Conservation (phyloP, 345 rosid genomes). For the Populus alba region DNA sequence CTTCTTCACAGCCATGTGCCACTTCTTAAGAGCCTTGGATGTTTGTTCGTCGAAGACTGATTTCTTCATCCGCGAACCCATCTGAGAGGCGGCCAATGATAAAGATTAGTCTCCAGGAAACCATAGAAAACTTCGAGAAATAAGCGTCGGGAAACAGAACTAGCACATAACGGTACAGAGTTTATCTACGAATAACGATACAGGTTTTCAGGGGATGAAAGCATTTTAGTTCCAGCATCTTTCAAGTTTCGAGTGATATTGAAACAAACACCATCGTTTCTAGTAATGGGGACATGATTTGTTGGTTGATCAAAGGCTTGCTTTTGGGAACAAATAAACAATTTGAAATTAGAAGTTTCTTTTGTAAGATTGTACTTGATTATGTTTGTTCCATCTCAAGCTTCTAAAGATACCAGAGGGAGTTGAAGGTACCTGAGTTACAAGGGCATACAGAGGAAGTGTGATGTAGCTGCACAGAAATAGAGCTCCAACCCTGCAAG, state of each 20-base stretch:
- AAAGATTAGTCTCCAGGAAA: neutral
- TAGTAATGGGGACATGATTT: neutral
- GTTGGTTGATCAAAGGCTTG: neutral
- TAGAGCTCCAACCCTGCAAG: slow-evolving; percentile 58
- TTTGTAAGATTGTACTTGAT: neutral
- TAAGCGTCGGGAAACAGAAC: neutral
- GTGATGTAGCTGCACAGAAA: slow-evolving; percentile 86
- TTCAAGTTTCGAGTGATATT: neutral
- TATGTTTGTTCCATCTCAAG: neutral
- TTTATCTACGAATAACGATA: neutral
- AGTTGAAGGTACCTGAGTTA: slow-evolving; percentile 66
- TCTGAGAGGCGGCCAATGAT: slow-evolving; percentile 37
- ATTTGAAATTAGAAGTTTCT: neutral
- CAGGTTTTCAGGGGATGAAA: neutral
- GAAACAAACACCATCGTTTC: neutral
- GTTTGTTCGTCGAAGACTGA: slow-evolving; percentile 93
- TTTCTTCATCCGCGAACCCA: slow-evolving; percentile 89
- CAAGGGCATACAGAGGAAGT: slow-evolving; percentile 85
- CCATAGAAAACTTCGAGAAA: neutral
- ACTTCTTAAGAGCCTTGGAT: slow-evolving; percentile 81
- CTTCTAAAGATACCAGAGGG: neutral
- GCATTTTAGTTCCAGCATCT: neutral
- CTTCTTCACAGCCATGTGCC: slow-evolving; percentile 81
- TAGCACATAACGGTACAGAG: neutral
- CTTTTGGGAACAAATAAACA: neutral